Evolutionary conservation across 1,284 basidiomycete species (phyloP).

Genomic region (Taiwanofungus camphoratus): DNA sequence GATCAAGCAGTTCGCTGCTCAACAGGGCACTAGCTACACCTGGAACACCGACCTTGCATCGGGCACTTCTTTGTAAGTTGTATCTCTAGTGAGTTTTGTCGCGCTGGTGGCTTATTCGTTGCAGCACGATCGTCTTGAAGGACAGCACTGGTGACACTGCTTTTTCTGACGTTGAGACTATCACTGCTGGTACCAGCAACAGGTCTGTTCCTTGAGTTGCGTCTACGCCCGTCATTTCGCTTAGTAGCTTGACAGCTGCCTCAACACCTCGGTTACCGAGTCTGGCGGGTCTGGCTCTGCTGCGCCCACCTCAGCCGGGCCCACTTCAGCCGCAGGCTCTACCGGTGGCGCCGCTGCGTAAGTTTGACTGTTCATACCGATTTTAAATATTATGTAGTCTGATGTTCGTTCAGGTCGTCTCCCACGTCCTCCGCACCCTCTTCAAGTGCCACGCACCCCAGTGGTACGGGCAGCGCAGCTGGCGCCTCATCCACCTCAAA

Average conservation of each 20-base stretch:
- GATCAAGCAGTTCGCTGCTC: constrained; percentile 51
- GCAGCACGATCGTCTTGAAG: constrained; percentile 48
- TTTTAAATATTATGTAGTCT: not conserved
- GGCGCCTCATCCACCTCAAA: constrained; percentile 10
- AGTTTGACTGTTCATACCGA: not conserved
- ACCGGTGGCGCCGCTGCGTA: not conserved
- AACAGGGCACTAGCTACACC: constrained; percentile 42
- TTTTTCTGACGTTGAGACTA: constrained; percentile 51
- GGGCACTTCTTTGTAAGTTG: constrained; percentile 51
- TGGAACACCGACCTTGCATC: constrained; percentile 57
- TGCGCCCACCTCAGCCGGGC: not conserved
- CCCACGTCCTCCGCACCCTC: constrained; percentile 3
- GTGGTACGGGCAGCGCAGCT: constrained; percentile 11
- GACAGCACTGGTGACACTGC: constrained; percentile 53
- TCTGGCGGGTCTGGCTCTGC: constrained; percentile 15
- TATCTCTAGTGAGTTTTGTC: not conserved
- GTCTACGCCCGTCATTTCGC: not conserved
- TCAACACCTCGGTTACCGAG: constrained; percentile 19
- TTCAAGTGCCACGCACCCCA: constrained; percentile 13
- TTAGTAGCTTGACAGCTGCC: constrained; percentile 20
- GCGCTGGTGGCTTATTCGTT: constrained; percentile 1
- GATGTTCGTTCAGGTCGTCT: constrained; percentile 4
- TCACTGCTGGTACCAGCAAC: constrained; percentile 38
- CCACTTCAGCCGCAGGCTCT: not conserved
- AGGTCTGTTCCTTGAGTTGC: constrained; percentile 26